phyloP scores from a whole-genome alignment of 257 asterid species.

The Perilla frutescens region DNA sequence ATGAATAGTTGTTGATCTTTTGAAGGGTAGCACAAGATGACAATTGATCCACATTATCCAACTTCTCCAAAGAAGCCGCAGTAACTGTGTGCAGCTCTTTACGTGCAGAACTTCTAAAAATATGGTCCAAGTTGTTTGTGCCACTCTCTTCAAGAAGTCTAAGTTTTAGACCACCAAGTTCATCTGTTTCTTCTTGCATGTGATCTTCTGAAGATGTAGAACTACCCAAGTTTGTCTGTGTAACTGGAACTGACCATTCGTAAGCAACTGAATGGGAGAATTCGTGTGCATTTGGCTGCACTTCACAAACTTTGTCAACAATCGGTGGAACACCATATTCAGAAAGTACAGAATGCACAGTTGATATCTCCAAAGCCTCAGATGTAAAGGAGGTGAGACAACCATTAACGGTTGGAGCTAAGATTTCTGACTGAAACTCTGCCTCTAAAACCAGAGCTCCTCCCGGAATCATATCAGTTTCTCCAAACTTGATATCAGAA shows the following conservation, averaged over 20 bases:
- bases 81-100: constrained; percentile 71
- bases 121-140: constrained; percentile 38
- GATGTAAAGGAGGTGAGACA: constrained; percentile 41
- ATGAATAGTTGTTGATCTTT: constrained; percentile 40
- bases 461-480: constrained; percentile 39
- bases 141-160: constrained; percentile 44
- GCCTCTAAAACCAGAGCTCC: constrained; percentile 41
- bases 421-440: constrained; percentile 39
- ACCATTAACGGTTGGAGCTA: constrained; percentile 44
- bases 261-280: constrained; percentile 42
- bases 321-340: constrained; percentile 39
- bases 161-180: constrained; percentile 39
- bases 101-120: constrained; percentile 53
- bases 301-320: constrained; percentile 41
- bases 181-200: constrained; percentile 42
- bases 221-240: constrained; percentile 40
- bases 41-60: constrained; percentile 51
- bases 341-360: constrained; percentile 35
- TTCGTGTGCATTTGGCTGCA: constrained; percentile 46
- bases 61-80: constrained; percentile 58
- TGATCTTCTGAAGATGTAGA: constrained; percentile 43
- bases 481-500: constrained; percentile 39
- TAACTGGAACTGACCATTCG: constrained; percentile 40
- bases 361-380: constrained; percentile 41
- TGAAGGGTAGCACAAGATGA: constrained; percentile 52